phyloP scores from a whole-genome alignment of 257 asterid species.

The Oldenlandia corymbosa region DNA sequence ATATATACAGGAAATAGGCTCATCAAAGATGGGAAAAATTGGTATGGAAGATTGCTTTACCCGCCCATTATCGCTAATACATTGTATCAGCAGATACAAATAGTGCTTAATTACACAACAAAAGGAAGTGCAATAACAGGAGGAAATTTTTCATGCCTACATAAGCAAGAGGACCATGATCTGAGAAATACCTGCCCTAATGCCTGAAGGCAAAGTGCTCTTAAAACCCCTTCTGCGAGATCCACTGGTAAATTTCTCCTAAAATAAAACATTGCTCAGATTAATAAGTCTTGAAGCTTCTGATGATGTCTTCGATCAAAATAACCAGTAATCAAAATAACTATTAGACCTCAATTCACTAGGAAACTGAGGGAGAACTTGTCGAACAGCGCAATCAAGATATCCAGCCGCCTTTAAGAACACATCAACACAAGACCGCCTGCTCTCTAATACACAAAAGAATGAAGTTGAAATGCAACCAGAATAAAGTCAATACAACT shows the following conservation, averaged over 20 bases:
- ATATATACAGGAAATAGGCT: too few relatives aligned
- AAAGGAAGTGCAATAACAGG: not conserved
- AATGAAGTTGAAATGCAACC: constrained; percentile 8
- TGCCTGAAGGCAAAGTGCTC: constrained; percentile 96
- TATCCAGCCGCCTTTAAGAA: constrained; percentile 96
- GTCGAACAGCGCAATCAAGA: constrained; percentile 92
- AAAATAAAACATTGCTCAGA: constrained; percentile 20
- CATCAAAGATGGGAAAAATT: too few relatives aligned
- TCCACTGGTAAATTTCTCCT: constrained; percentile 94
- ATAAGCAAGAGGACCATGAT: constrained; percentile 11
- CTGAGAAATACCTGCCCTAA: constrained; percentile 74
- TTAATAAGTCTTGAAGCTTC: constrained; percentile 16
- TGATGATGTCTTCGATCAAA: constrained; percentile 7
- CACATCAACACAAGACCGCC: constrained; percentile 80
- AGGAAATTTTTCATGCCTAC: not conserved
- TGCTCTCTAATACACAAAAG: constrained; percentile 52
- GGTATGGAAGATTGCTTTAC: not conserved
- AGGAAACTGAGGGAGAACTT: constrained; percentile 83
- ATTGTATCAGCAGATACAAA: not conserved
- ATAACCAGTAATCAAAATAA: not conserved
- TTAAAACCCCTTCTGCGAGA: constrained; percentile 91
- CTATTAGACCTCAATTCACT: constrained; percentile 64
- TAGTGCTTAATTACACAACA: not conserved
- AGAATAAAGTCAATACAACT: too few relatives aligned
- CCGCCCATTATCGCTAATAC: too few relatives aligned